Evolutionary conservation across 805 yeast genomes (phyloP), one percentile per base, ranked within the genome.

Genomic region (Suhomyces canberraensis): DNA sequence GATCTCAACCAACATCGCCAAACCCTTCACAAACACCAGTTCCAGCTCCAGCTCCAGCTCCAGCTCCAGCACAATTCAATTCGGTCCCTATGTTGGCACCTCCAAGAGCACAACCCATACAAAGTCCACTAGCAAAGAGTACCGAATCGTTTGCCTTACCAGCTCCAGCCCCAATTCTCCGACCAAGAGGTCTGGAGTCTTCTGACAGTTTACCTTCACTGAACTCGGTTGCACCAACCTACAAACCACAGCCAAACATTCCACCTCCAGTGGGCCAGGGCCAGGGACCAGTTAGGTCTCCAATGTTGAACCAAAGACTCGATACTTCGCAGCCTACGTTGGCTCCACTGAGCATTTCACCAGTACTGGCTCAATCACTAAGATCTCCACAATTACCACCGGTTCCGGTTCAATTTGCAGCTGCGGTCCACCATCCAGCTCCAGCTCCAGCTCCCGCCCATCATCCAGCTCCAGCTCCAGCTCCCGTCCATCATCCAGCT

Each of bases 381-480:
- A 11, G 25, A 9, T 22, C 33, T 11, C 41, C 35, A 11, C 36
- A 29, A 15, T 28, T 17, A 21, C 27, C 33, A 15, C 37, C 35
- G 15, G 16, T 17, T 17, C 31, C 27, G 2, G 22, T 36, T 2
- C 39, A 29, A 11, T 13, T 33, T 3, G 33, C 22, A 7, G 16
- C 18, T 16, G 33, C 31, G 8, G 29, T 20, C 22, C 22, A 20
- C 9, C 22, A 9, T 9, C 22, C 22, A 3, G 22, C 40, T 2
- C 39, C 8, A 31, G 29, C 27, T 16, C 31, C 41, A 29, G 31
- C 26, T 4, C 31, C 29, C 7, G 18, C 13, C 9, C 29, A 21
- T 18, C 31, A 21, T n/a, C 32, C 36, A 3, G 22, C 40, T 2
- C 39, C 31, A 11, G 15, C 36, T 3, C 36, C 22, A 7, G 16